Base-by-base conservation (phyloP, 352 stramenopile species). In the Pythium aphanidermatum region DNA sequence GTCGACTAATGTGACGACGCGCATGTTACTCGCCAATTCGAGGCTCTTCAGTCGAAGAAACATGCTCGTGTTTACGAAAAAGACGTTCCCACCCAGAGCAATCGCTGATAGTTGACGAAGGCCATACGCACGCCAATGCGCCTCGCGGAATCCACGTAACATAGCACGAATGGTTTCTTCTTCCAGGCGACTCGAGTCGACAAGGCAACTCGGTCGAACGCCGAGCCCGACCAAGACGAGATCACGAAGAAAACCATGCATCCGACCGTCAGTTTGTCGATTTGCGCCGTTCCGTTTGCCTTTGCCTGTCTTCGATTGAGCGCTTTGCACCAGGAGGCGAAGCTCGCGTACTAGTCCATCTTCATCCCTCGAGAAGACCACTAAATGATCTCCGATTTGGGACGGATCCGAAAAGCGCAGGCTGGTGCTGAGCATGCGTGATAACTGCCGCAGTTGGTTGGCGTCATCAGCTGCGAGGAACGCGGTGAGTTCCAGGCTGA, bases 191-290 rank as follows among this genome's bases (percentile, higher is more conserved):
- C 51, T 52, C 9, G 35, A 37, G 17, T 58, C 51, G 21, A 58
- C 42, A 0, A 58, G 36, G 19, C 51, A 58, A 32, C 36, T 49
- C 13, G 35, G 27, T 4, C 51, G 51, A 4, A 58, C 37, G 21
- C 51, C 51, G 2, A 58, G 33, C 27, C 41, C 51, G 5, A 58
- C 51, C 21, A 58, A 43, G 1, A 47, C 41, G 11, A 58, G 51
- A 43, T 58, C 51, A 17, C 35, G 27, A 12, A 58, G 13, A 5
- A 58, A 20, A 3, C 30, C n/a, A 5, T 23, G 16, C 1, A 58
- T 16, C 26, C 52, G 51, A 2, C 30, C 35, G 33, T 58, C 51
- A 12, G 28, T 30, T 3, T 47, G 4, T 9, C 36, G 20, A 25
- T 26, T 12, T 23, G 36, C 17, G 33, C 29, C 9, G 27, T 19